Percentiles rank a stretch among this genome's conserved stretches.
phyloP scores from a whole-genome alignment of 139 green algal genomes.

The Pseudopediastrum boryanum region DNA sequence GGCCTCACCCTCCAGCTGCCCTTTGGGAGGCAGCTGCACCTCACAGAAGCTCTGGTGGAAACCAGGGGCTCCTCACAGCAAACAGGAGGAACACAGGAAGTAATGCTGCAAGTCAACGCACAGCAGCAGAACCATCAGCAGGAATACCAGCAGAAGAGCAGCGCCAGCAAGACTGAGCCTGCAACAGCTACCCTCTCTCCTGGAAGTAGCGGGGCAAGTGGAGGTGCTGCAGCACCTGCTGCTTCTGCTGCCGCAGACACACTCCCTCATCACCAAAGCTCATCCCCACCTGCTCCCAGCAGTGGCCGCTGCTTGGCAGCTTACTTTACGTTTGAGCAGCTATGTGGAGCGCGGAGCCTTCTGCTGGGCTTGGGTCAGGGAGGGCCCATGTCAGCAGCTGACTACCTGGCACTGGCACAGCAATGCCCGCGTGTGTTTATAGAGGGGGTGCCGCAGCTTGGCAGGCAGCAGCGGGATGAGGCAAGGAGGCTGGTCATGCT shows the following conservation, averaged over 20 bases:
- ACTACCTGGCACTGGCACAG: slow-evolving; percentile 76
- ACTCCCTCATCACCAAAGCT: slow-evolving; percentile 13
- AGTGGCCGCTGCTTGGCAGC: slow-evolving; percentile 42
- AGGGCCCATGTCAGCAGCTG: slow-evolving; percentile 68
- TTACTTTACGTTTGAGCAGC: slow-evolving; percentile 79
- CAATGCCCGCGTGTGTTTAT: slow-evolving; percentile 12
- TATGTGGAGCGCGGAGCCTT: slow-evolving; percentile 65
- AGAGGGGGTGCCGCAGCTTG: slow-evolving; percentile 23
- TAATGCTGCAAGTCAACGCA: no score
- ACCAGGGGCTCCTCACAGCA: slow-evolving; percentile 65
- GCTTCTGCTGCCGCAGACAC: not conserved
- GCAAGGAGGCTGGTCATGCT: slow-evolving; percentile 27
- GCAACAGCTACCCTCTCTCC: no score
- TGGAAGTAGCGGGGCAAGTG: no score
- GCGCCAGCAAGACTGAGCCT: no score
- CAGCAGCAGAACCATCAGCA: no score
- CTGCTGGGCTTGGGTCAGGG: slow-evolving; percentile 1
- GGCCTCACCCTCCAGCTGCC: slow-evolving; percentile 14
- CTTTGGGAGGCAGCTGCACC: slow-evolving; percentile 22
- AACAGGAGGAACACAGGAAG: no score
- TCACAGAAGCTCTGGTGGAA: slow-evolving; percentile 45
- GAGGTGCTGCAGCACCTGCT: not conserved
- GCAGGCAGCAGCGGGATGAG: slow-evolving; percentile 11
- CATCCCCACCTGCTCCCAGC: no score
- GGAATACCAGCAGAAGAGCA: not conserved